Evolutionary conservation across 805 yeast species (phyloP).

Genomic region (Yarrowia hollandica): DNA sequence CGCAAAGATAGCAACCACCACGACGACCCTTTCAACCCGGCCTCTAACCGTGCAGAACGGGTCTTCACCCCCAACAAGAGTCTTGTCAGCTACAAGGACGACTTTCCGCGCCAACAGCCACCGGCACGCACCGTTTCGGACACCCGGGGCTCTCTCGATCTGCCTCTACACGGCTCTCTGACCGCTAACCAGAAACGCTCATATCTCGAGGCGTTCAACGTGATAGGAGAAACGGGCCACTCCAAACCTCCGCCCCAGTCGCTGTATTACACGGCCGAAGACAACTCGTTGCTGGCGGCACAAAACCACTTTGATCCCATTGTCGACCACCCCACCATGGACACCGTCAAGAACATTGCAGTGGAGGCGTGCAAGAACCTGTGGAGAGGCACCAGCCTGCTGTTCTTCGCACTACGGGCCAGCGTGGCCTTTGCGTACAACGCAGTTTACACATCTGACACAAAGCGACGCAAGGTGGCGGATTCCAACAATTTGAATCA

Average conservation of each 20-base stretch:
- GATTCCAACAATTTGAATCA: too few species aligned
- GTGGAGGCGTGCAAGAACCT: slow-evolving; percentile 20
- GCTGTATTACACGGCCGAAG: neutral
- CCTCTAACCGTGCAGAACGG: neutral
- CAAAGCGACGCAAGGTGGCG: slow-evolving; percentile 13
- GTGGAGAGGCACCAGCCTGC: slow-evolving; percentile 25
- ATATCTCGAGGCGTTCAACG: slow-evolving; percentile 21
- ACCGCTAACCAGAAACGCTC: slow-evolving; percentile 23
- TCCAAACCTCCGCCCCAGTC: neutral
- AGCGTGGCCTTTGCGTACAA: slow-evolving; percentile 14
- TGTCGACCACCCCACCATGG: slow-evolving; percentile 16
- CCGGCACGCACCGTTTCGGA: neutral
- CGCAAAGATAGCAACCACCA: slow-evolving; percentile 12
- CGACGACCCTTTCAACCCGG: slow-evolving; percentile 17
- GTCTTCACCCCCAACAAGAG: slow-evolving; percentile 18
- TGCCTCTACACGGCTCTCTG: slow-evolving; percentile 14
- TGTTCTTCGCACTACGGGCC: slow-evolving; percentile 7
- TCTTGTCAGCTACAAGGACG: neutral
- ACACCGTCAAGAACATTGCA: slow-evolving; percentile 21
- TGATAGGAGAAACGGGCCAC: neutral
- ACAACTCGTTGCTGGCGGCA: neutral
- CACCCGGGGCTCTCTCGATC: neutral
- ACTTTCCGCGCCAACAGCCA: neutral
- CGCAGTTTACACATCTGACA: slow-evolving; percentile 1
- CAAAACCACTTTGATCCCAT: slow-evolving; percentile 22